Evolutionary conservation across 139 green algal genomes (phyloP).

Genomic region (Chloropicon primus): DNA sequence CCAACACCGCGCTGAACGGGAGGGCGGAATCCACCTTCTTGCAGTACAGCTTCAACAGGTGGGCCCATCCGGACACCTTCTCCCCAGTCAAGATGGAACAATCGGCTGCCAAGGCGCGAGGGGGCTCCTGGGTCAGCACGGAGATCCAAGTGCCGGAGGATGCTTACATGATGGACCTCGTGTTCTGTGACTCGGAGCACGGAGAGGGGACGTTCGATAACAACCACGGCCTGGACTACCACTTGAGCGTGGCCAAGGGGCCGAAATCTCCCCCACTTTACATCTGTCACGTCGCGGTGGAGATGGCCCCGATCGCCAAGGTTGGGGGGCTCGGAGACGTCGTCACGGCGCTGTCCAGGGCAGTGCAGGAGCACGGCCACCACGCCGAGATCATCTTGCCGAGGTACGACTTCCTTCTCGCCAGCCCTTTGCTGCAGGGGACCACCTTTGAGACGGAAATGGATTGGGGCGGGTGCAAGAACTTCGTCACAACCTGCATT

Average conservation of each 20-base stretch:
- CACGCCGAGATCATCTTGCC: slow-evolving; percentile 42
- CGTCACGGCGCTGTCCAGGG: background rate
- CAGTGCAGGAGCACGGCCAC: slow-evolving; percentile 11
- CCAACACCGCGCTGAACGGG: slow-evolving; percentile 62
- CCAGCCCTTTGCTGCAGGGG: slow-evolving; percentile 41
- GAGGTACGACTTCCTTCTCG: slow-evolving; percentile 63
- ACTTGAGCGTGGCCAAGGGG: slow-evolving; percentile 26
- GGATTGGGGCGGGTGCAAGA: slow-evolving; percentile 36
- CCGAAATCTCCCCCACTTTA: background rate
- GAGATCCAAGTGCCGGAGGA: background rate
- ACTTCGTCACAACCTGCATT: slow-evolving; percentile 29
- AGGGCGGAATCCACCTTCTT: slow-evolving; percentile 60
- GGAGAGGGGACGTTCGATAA: slow-evolving; percentile 4
- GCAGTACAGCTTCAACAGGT: slow-evolving; percentile 68
- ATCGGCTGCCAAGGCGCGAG: slow-evolving; percentile 44
- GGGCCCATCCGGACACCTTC: slow-evolving; percentile 34
- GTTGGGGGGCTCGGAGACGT: background rate
- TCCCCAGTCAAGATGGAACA: slow-evolving; percentile 34
- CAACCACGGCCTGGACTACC: slow-evolving; percentile 22
- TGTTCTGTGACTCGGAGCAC: background rate
- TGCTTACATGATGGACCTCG: background rate
- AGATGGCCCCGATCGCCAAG: background rate
- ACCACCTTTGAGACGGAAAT: slow-evolving; percentile 52
- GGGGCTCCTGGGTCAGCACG: slow-evolving; percentile 23
- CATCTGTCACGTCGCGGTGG: background rate